phyloP scores from a whole-genome alignment of 2,329 filamentous ascomycete genomes.

The Aspergillus transmontanensis region DNA sequence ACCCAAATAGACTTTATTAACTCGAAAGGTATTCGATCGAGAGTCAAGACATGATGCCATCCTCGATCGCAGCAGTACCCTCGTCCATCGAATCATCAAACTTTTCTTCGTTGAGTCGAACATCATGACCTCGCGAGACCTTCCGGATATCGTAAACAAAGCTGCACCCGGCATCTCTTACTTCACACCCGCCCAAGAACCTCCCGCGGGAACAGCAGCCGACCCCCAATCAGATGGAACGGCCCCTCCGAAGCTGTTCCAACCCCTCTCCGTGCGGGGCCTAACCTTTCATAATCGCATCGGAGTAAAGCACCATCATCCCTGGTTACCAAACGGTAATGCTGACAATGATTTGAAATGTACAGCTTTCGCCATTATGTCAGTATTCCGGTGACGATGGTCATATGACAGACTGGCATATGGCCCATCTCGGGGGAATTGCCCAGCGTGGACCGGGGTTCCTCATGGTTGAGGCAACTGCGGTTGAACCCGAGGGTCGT shows the following conservation, averaged over 20 bases:
- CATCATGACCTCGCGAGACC: constrained; percentile 3
- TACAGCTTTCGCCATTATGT: constrained; percentile 56
- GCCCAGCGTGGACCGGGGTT: constrained; percentile 73
- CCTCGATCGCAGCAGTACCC: background rate
- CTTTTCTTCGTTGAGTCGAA: background rate
- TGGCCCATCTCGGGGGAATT: constrained; percentile 80
- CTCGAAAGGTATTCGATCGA: background rate
- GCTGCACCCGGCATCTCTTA: constrained; percentile 45
- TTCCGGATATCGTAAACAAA: constrained; percentile 37
- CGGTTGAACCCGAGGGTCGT: constrained; percentile 73
- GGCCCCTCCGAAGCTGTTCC: constrained; percentile 58
- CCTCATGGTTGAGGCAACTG: constrained; percentile 77
- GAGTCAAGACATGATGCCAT: background rate
- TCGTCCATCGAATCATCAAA: background rate
- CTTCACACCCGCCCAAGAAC: constrained; percentile 41
- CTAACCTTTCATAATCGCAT: constrained; percentile 57
- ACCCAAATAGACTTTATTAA: background rate
- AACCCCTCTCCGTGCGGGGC: constrained; percentile 60
- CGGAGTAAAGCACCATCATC: constrained; percentile 32
- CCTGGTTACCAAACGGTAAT: background rate
- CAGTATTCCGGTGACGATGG: constrained; percentile 71
- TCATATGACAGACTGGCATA: constrained; percentile 77
- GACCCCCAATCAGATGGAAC: constrained; percentile 46
- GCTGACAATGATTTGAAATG: background rate
- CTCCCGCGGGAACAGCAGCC: constrained; percentile 41